Percentiles rank a stretch among this genome's conserved stretches.
These are phyloP conservation scores for Helicocarpus griseus DNA, from an alignment of 2,329 filamentous ascomycete genomes.

Conservation along the genomic window DNA sequence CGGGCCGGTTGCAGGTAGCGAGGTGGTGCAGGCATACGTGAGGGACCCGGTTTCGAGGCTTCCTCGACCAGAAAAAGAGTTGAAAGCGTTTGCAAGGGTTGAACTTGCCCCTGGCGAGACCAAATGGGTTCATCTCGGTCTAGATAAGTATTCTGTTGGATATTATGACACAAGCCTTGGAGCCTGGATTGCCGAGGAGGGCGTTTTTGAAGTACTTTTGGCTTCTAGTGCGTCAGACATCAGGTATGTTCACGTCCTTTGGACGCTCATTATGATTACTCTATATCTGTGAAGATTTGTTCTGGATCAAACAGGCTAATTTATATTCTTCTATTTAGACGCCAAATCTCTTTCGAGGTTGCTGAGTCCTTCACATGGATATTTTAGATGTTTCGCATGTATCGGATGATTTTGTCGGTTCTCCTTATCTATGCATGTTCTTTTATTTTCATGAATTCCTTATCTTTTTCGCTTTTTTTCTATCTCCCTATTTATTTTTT, in stretches of 20 bases:
- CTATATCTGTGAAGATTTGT: no score
- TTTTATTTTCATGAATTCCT: no score
- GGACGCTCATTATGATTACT: no score
- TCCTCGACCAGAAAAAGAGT: slow-evolving; percentile 59
- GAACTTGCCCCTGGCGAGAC: slow-evolving; percentile 45
- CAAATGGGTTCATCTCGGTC: slow-evolving; percentile 29
- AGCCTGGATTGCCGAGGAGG: slow-evolving; percentile 58
- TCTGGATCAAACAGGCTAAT: no score
- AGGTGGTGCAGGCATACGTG: slow-evolving; percentile 55
- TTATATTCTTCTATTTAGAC: slow-evolving; percentile 31
- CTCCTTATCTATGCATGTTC: no score
- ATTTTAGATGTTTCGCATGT: slow-evolving; percentile 45
- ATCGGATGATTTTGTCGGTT: no score
- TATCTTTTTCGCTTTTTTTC: no score
- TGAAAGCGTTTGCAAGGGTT: slow-evolving; percentile 60
- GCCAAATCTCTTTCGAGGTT: slow-evolving; percentile 46
- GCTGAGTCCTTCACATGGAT: slow-evolving; percentile 58
- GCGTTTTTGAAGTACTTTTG: slow-evolving; percentile 50
- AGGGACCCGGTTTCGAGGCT: slow-evolving; percentile 53
- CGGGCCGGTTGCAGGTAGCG: slow-evolving; percentile 54
- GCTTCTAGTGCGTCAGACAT: slow-evolving; percentile 56
- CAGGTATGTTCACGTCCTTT: slow-evolving; percentile 36
- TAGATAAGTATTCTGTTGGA: slow-evolving; percentile 41
- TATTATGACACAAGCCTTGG: slow-evolving; percentile 54
- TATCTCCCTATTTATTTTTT: no score